phyloP scores from a whole-genome alignment of 2,329 filamentous ascomycete genomes.

The Cladorrhinum sp. region DNA sequence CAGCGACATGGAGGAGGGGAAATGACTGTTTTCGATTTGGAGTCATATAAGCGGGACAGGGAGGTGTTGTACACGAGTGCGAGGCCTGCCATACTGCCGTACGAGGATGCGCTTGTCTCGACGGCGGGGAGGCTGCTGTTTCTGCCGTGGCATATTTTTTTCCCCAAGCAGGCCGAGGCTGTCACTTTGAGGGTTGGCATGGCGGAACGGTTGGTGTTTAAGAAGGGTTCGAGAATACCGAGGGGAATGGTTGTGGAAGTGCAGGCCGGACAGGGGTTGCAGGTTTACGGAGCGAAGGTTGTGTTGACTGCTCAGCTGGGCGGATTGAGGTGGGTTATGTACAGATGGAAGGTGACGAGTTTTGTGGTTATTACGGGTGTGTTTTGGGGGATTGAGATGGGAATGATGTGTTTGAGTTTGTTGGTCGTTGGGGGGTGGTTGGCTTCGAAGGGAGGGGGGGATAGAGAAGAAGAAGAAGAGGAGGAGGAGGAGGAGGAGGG shows the following conservation, averaged over 20 bases:
- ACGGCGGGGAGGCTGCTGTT: conserved; percentile 57
- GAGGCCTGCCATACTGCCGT: conserved; percentile 70
- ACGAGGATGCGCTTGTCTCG: conserved; percentile 67
- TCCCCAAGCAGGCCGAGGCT: conserved; percentile 59
- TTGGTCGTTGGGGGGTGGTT: conserved; percentile 44
- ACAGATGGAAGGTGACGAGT: conserved; percentile 69
- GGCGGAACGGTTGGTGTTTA: conserved; percentile 70
- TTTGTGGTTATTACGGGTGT: conserved; percentile 64
- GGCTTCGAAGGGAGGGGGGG: conserved; percentile 13
- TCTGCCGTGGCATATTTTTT: conserved; percentile 67
- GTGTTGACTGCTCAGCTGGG: conserved; percentile 70
- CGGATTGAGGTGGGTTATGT: conserved; percentile 83
- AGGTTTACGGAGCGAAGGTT: conserved; percentile 70
- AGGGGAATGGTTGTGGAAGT: conserved; percentile 58
- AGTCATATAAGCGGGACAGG: neutral
- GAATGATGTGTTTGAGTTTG: conserved; percentile 66
- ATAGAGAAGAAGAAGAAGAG: conserved; percentile 26
- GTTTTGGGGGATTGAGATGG: conserved; percentile 76
- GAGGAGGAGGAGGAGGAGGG: conserved; percentile 21
- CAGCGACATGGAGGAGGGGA: neutral
- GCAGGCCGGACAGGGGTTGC: conserved; percentile 64
- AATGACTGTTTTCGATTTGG: neutral
- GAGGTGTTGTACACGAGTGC: conserved; percentile 5
- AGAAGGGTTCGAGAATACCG: conserved; percentile 38
- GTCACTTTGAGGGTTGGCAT: conserved; percentile 64